A percentile compares a stretch with the other conserved stretches of the same genome.
These are phyloP conservation scores for Nicotiana sylvestris DNA, from an alignment of 257 asterid species.

Conservation along the genomic window DNA sequence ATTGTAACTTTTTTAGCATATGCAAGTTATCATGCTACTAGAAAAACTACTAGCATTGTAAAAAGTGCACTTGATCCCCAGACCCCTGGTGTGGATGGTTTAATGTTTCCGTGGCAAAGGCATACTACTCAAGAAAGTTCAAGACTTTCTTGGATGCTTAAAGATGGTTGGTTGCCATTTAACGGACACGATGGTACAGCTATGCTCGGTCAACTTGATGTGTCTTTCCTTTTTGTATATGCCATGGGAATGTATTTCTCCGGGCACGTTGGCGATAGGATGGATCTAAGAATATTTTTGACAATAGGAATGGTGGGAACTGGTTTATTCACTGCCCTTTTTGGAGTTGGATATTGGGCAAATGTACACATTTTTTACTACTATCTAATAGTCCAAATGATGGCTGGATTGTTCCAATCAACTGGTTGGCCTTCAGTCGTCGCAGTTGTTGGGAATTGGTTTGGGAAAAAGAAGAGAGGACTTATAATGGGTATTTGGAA, in stretches of 20 bases:
- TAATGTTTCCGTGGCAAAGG: constrained; percentile 40
- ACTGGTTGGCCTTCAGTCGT: constrained; percentile 99
- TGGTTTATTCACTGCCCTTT: constrained; percentile 85
- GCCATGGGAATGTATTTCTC: constrained; percentile 90
- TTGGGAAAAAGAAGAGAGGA: constrained; percentile 90
- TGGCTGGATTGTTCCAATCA: constrained; percentile 91
- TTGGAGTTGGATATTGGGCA: constrained; percentile 88
- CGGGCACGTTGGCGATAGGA: constrained; percentile 87
- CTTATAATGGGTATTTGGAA: constrained; percentile 99
- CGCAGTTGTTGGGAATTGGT: constrained; percentile 95
- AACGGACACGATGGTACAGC: constrained; percentile 67
- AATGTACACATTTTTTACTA: constrained; percentile 66
- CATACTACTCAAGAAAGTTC: constrained; percentile 31
- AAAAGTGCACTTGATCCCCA: constrained; percentile 96
- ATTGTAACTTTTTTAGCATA: constrained; percentile 80
- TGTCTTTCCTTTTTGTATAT: constrained; percentile 80
- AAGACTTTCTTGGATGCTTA: constrained; percentile 33
- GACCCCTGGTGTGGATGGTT: constrained; percentile 34
- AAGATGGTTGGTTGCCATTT: constrained; percentile 89
- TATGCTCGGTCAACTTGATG: constrained; percentile 91
- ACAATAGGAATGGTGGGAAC: constrained; percentile 94
- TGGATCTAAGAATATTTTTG: constrained; percentile 73
- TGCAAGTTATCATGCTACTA: constrained; percentile 72
- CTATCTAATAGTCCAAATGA: constrained; percentile 74
- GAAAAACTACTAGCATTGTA: constrained; percentile 91